These are phyloP conservation scores for Vitis hybrid DNA, from an alignment of 177 flowering plant species.

Conservation along the genomic window DNA sequence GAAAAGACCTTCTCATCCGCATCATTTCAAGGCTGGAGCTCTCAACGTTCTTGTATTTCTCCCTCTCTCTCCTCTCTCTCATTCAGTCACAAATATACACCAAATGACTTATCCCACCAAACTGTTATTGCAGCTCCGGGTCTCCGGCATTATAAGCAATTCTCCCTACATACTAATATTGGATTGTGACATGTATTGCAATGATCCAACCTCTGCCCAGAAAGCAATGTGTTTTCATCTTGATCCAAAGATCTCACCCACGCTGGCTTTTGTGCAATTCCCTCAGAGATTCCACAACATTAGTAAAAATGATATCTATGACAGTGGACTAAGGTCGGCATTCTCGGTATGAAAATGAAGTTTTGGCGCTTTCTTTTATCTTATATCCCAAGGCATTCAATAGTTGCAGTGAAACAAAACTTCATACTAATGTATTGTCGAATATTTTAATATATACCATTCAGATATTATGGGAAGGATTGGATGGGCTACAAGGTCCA, in stretches of 20 bases:
- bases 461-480: no score
- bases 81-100: neutral
- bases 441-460: no score
- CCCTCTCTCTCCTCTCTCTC: neutral
- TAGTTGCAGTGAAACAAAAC: no score
- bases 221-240: conserved; percentile 74
- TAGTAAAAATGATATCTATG: conserved; percentile 52
- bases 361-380: no score
- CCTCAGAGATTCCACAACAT: conserved; percentile 60
- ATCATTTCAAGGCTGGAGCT: no score
- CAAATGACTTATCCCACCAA: no score
- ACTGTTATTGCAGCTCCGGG: conserved; percentile 40
- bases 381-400: no score
- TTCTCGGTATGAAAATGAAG: no score
- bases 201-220: conserved; percentile 52
- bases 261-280: conserved; percentile 57
- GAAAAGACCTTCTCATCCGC: no score
- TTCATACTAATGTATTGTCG: no score
- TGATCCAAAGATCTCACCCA: conserved; percentile 39
- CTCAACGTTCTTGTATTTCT: conserved; percentile 56
- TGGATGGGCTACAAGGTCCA: no score
- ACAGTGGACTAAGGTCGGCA: conserved; percentile 5
- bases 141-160: conserved; percentile 60
- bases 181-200: conserved; percentile 76
- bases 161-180: conserved; percentile 48